A percentile compares a stretch with the other conserved stretches of the same genome.
Evolutionary conservation across 352 stramenopile genomes (phyloP).

Genomic region (Globisporangium takayamanum): DNA sequence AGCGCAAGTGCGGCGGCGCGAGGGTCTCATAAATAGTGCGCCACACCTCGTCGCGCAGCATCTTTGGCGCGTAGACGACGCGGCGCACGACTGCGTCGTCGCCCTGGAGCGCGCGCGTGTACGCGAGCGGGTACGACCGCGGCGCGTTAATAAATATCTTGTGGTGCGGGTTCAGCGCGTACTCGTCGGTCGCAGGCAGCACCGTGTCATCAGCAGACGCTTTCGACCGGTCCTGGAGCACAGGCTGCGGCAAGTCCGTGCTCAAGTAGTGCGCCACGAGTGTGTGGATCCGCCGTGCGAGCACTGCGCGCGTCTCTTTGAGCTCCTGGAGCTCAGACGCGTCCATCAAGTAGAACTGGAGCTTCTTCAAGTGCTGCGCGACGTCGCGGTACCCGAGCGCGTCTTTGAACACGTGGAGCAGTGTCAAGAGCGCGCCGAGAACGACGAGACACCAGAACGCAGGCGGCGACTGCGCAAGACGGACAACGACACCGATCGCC

Average conservation of each 20-base stretch:
- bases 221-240: slow-evolving; percentile 54
- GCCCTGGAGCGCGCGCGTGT: slow-evolving; percentile 28
- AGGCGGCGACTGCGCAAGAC: slow-evolving; percentile 21
- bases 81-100: slow-evolving; percentile 33
- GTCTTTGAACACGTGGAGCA: slow-evolving; percentile 26
- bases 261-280: slow-evolving; percentile 63
- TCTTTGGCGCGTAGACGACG: slow-evolving; percentile 60
- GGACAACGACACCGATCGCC: slow-evolving; percentile 26
- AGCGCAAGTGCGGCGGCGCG: slow-evolving; percentile 42
- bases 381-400: slow-evolving; percentile 35
- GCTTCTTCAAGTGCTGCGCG: slow-evolving; percentile 57
- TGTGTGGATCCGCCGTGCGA: slow-evolving; percentile 58
- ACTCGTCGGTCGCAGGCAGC: slow-evolving; percentile 45
- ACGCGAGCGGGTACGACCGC: slow-evolving; percentile 55
- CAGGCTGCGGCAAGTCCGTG: slow-evolving; percentile 51
- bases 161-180: slow-evolving; percentile 67
- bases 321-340: slow-evolving; percentile 37
- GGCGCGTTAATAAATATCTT: slow-evolving; percentile 83
- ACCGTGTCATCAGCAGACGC: slow-evolving; percentile 19
- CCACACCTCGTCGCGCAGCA: slow-evolving; percentile 67
- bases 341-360: slow-evolving; percentile 76
- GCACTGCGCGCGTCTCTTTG: slow-evolving; percentile 42
- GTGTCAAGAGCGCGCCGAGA: slow-evolving; percentile 26
- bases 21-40: slow-evolving; percentile 64
- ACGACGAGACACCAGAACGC: slow-evolving; percentile 24